Evolutionary conservation across 495 filamentous ascomycete genomes (phyloP), one percentile per base, ranked within the genome.

Genomic region (Friedmanniomyces simplex): DNA sequence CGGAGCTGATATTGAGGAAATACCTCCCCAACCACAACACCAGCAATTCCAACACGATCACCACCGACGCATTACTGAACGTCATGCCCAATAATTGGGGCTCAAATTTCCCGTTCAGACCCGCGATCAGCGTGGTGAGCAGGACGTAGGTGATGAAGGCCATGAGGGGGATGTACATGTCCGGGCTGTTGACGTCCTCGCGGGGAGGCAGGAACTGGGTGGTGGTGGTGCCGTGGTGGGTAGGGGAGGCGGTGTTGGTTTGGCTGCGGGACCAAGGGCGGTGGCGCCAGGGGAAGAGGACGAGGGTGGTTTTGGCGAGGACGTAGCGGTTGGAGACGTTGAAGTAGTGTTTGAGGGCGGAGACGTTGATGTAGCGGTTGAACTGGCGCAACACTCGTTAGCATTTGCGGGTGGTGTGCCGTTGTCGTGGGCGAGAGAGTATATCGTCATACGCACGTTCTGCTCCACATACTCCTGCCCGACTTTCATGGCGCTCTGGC

Each of bases 121-220:
- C 94, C 26, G 93, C 91, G 56, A 97, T 75, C 30, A 97, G 76
- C 2, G 90, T 88, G 22, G 85, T 89, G 14, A 99, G 77, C 21
- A 97, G 86, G 63, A 97, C 93, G 73, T 99, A 99, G 21, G 94
- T 99, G 46, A 97, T 88, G 51, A 99, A 75, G 4, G 93, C 91
- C 86, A 89, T 89, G 64, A 85, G 77, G 28, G 93, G 93, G 62
- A 99, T 97, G 77, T 99, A 99, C 88, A 97, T 95, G 73, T 99
- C 93, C 5, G 94, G 93, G 48, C 88, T 91, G 71, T 99, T 99
- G 69, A 96, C 77, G 68, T 99, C 93, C 68, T 97, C 91, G 49
- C 91, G 80, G n/a, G 93, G 93, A 11, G 93, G 90, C 8, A 96
- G 79, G 72, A 89, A 97, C 79, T 87, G 87, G 43, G 84, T 86